Evolutionary conservation across 2,329 filamentous ascomycete genomes (phyloP).

Genomic region (Alternaria triticina): DNA sequence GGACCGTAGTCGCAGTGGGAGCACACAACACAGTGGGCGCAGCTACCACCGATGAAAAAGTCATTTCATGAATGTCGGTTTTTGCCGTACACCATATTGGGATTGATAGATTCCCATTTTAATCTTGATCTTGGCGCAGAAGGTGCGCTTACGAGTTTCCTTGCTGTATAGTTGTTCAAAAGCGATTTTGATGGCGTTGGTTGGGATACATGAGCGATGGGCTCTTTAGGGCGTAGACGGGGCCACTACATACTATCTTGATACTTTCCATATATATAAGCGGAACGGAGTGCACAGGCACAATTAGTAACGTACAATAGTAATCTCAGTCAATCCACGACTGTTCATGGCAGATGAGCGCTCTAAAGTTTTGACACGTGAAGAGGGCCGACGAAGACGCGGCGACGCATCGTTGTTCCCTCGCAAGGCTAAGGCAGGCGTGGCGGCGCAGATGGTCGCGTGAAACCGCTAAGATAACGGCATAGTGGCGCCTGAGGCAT

Average conservation of each 20-base stretch:
- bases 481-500: conserved; percentile 9
- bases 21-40: conserved; percentile 37
- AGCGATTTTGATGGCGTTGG: conserved; percentile 18
- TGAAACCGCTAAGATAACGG: conserved; percentile 17
- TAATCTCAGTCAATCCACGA: conserved; percentile 8
- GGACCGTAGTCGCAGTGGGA: conserved; percentile 43
- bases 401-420: background rate
- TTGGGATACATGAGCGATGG: conserved; percentile 1
- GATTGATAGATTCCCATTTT: conserved; percentile 6
- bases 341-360: background rate
- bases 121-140: conserved; percentile 6
- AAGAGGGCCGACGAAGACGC: background rate
- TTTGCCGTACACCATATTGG: conserved; percentile 8
- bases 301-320: conserved; percentile 8
- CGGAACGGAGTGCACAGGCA: background rate
- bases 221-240: conserved; percentile 11
- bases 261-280: background rate
- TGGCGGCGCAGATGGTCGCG: conserved; percentile 12
- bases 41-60: conserved; percentile 16
- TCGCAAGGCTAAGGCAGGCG: background rate
- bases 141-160: conserved; percentile 31
- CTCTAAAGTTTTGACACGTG: background rate
- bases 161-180: conserved; percentile 30
- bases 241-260: background rate
- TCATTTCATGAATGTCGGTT: background rate